Conservation (phyloP, 306 rosid species). For the Argentina anserina region DNA sequence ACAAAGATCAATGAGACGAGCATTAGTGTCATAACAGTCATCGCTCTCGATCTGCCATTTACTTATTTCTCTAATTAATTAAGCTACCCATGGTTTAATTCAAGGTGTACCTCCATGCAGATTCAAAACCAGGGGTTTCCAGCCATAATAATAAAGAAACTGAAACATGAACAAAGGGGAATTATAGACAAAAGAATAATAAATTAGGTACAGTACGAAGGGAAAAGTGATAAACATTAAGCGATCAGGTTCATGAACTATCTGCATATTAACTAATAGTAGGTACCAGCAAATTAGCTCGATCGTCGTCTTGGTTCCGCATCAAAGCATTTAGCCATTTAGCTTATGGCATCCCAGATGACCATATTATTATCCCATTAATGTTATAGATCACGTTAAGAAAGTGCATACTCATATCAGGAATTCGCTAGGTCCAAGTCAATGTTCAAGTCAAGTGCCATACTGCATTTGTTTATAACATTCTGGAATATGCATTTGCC, state of each 20-base stretch:
- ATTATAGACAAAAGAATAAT: not conserved
- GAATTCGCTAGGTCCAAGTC: not conserved
- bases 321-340: not conserved
- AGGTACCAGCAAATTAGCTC: not conserved
- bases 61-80: not conserved
- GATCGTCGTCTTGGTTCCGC: not conserved
- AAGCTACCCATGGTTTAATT: not conserved
- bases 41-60: not conserved
- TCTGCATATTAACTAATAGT: not conserved
- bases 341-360: too few species aligned
- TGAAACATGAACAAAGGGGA: not conserved
- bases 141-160: not conserved
- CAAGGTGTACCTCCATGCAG: not conserved
- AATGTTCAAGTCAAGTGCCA: not conserved
- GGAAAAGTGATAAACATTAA: not conserved
- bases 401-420: not conserved
- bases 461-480: not conserved
- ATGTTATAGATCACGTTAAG: not conserved
- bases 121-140: conserved; percentile 7
- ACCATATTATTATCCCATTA: not conserved
- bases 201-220: not conserved
- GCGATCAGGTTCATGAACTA: conserved; percentile 1
- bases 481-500: not conserved
- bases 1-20: not conserved
- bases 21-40: not conserved